Conservation (phyloP, 1,284 basidiomycete species). For the Bjerkandera adusta region DNA sequence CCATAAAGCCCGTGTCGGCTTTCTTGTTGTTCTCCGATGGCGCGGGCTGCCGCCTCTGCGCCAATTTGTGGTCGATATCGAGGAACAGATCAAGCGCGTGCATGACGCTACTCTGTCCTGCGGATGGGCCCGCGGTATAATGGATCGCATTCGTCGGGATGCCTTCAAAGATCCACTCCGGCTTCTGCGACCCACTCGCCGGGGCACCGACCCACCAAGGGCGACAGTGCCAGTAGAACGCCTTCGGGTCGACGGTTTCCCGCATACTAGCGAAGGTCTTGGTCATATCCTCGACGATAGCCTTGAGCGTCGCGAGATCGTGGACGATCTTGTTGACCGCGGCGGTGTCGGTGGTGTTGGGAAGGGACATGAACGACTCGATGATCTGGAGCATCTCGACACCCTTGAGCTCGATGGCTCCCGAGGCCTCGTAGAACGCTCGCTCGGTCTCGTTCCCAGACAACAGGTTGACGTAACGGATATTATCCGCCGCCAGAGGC, state of each 20-base stretch:
- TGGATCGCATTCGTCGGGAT: constrained; percentile 55
- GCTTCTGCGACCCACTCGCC: constrained; percentile 43
- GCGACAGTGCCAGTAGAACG: constrained; percentile 89
- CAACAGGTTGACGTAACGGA: constrained; percentile 72
- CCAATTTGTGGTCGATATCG: constrained; percentile 81
- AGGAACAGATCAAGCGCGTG: constrained; percentile 81
- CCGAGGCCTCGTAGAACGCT: constrained; percentile 87
- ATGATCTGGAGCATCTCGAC: constrained; percentile 86
- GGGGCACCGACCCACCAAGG: constrained; percentile 93
- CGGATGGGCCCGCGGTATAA: constrained; percentile 85
- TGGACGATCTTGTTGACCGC: constrained; percentile 70
- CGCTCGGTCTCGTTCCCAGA: constrained; percentile 85
- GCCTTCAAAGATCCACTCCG: constrained; percentile 82
- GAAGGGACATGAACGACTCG: constrained; percentile 77
- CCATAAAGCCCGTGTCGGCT: constrained; percentile 75
- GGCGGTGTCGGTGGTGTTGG: constrained; percentile 67
- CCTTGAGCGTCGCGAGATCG: constrained; percentile 71
- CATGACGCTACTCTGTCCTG: constrained; percentile 92
- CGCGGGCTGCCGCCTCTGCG: constrained; percentile 65
- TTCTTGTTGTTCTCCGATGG: constrained; percentile 64
- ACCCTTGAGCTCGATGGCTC: constrained; percentile 84
- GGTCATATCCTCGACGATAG: constrained; percentile 73
- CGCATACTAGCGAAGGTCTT: constrained; percentile 71
- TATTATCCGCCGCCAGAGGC: constrained; percentile 58
- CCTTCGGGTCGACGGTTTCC: constrained; percentile 77